Evolutionary conservation across 140 eudicot species (phyloP), one percentile per base, ranked within the genome.

Genomic region (Flaveria floridana): DNA sequence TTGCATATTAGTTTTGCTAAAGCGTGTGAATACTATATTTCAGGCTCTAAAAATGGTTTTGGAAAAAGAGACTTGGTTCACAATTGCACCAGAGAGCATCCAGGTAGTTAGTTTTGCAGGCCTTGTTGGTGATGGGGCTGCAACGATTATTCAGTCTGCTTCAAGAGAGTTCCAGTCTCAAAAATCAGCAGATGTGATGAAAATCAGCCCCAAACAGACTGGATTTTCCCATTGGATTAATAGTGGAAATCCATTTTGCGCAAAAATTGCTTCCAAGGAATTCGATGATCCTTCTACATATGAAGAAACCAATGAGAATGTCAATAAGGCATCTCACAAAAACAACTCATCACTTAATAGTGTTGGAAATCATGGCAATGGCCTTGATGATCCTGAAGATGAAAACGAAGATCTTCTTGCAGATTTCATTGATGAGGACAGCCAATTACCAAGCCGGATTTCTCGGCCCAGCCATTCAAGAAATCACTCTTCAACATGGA

Each of bases 341-440:
- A 68, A 68, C 55, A 84, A 59, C 26, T 76, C 81, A 23, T 56
- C 75, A 14, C 68, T 26, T 34, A 72, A 46, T 15, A 77, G 61
- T 81, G 83, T 79, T 63, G 68, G 25, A 48, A 83, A 72, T 78
- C 89, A 73, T 77, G 68, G 68, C n/a, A 93, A 88, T 81, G 97
- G 96, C 39, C 75, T 63, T 57, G 58, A 70, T 63, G 76, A 84
- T 58, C 76, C 85, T 67, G 99, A 93, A 76, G 99, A 93, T 48
- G 99, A 93, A 84, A 86, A 88, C 81, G 99, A 93, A 85, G 97
- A 90, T 88, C 97, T 93, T 72, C 97, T 53, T 83, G 99, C 99
- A 16, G 99, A 93, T 87, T 93, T 93, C 78, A 93, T 93, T 77
- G 99, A 93, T 69, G 99, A 93, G 80, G 99, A 93, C 72, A 93